Conservation (phyloP, 371 early-diverging fungal species). For the Umbelopsis sp. region DNA sequence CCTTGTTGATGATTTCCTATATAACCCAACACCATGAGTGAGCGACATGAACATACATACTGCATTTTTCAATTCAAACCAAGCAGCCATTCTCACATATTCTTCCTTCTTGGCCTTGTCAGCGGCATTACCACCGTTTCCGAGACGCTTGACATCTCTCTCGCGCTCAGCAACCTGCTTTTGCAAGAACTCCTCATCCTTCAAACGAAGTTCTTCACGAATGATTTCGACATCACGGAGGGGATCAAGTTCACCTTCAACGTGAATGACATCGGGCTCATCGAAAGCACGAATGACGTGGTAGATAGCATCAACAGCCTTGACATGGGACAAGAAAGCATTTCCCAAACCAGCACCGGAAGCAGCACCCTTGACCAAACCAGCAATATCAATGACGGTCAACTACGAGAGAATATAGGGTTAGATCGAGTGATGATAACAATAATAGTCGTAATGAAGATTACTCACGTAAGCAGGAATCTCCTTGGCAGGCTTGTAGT, state of each 20-base stretch:
- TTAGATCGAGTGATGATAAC: not conserved
- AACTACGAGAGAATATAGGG: conserved; percentile 40
- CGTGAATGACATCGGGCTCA: conserved; percentile 88
- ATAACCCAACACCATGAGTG: not conserved
- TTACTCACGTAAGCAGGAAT: conserved; percentile 61
- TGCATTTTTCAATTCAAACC: conserved; percentile 24
- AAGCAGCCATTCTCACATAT: conserved; percentile 48
- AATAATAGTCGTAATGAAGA: not conserved
- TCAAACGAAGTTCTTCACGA: conserved; percentile 86
- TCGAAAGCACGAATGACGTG: conserved; percentile 88
- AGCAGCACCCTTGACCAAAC: conserved; percentile 89
- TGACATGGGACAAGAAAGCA: conserved; percentile 89
- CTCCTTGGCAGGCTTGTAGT: conserved; percentile 66
- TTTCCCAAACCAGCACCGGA: conserved; percentile 89
- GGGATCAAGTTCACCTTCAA: conserved; percentile 89
- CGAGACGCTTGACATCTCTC: conserved; percentile 59
- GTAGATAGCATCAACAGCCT: conserved; percentile 93
- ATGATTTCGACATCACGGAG: conserved; percentile 90
- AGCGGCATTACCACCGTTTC: conserved; percentile 76
- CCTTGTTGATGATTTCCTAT: conserved; percentile 60
- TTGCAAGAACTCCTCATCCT: conserved; percentile 81
- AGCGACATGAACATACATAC: conserved; percentile 28
- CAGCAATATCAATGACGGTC: conserved; percentile 94
- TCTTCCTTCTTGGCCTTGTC: conserved; percentile 95
- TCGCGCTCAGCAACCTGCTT: conserved; percentile 52